Evolutionary conservation across 768 basidiomycete genomes (phyloP).

Genomic region (Amanita rimosa): DNA sequence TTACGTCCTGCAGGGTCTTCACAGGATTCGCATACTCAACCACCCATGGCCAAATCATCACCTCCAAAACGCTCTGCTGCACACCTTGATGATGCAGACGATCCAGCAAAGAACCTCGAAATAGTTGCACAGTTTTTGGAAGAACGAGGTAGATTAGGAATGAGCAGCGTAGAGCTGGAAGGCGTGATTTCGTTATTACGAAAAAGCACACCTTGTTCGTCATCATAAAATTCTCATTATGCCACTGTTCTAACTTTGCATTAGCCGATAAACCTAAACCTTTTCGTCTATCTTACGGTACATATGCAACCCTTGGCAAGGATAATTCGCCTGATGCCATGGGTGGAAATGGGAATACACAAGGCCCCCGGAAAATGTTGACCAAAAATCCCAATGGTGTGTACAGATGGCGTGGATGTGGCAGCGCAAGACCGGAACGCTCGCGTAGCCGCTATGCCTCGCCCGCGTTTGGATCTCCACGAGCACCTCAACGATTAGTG

Average conservation of each 20-base stretch:
- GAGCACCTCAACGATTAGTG: constrained; percentile 26
- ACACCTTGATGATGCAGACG: constrained; percentile 10
- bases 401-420: constrained; percentile 67
- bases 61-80: constrained; percentile 2
- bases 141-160: constrained; percentile 32
- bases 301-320: constrained; percentile 26
- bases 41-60: constrained; percentile 1
- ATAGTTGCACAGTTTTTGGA: constrained; percentile 36
- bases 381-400: constrained; percentile 64
- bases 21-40: constrained; percentile 3
- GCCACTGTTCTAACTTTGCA: not conserved
- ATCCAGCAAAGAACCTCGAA: constrained; percentile 33
- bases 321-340: constrained; percentile 22
- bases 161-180: constrained; percentile 41
- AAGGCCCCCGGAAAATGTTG: constrained; percentile 41
- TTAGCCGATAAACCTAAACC: constrained; percentile 32
- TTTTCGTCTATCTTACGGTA: constrained; percentile 50
- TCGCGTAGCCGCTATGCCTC: constrained; percentile 60
- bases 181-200: constrained; percentile 46
- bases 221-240: not conserved
- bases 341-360: constrained; percentile 12
- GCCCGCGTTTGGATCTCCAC: constrained; percentile 56
- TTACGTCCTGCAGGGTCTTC: not conserved
- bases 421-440: constrained; percentile 45
- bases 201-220: constrained; percentile 36